Conservation (phyloP, 2,329 filamentous ascomycete genomes). For the Drechslerella coelobrocha region DNA sequence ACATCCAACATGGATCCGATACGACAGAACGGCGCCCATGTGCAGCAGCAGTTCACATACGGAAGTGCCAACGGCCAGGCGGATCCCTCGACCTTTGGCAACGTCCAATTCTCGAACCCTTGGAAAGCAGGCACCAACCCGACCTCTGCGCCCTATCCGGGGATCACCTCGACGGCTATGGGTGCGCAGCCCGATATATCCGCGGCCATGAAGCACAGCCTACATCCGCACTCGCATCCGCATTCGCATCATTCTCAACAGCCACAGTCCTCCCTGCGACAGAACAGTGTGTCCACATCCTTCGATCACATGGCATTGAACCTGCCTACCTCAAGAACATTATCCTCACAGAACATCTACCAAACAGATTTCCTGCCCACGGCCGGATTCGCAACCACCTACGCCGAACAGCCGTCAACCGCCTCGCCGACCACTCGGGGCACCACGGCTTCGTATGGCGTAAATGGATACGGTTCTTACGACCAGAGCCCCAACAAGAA, state of each 20-base stretch:
- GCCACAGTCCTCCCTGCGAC: conserved; percentile 27
- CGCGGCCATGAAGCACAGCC: conserved; percentile 7
- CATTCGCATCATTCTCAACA: neutral
- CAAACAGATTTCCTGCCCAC: conserved; percentile 43
- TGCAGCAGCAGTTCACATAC: conserved; percentile 26
- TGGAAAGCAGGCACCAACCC: conserved; percentile 39
- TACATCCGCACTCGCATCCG: neutral
- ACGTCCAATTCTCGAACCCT: conserved; percentile 45
- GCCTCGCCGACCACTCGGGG: conserved; percentile 33
- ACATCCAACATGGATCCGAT: conserved; percentile 39
- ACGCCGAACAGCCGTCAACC: conserved; percentile 34
- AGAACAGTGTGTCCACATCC: conserved; percentile 51
- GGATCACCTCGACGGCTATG: conserved; percentile 30
- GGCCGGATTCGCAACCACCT: conserved; percentile 24
- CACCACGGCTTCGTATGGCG: conserved; percentile 12
- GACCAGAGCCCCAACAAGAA: conserved; percentile 36
- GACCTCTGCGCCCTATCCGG: conserved; percentile 25
- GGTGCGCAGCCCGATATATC: conserved; percentile 25
- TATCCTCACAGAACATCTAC: conserved; percentile 43
- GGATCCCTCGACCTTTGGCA: conserved; percentile 19
- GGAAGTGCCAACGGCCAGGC: conserved; percentile 8
- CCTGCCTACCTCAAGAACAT: conserved; percentile 36
- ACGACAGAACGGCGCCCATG: conserved; percentile 28
- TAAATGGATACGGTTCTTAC: conserved; percentile 41
- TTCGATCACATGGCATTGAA: conserved; percentile 42